Conservation (phyloP, 192 early-diverging fungal genomes). For the Irineochytrium annulatum region DNA sequence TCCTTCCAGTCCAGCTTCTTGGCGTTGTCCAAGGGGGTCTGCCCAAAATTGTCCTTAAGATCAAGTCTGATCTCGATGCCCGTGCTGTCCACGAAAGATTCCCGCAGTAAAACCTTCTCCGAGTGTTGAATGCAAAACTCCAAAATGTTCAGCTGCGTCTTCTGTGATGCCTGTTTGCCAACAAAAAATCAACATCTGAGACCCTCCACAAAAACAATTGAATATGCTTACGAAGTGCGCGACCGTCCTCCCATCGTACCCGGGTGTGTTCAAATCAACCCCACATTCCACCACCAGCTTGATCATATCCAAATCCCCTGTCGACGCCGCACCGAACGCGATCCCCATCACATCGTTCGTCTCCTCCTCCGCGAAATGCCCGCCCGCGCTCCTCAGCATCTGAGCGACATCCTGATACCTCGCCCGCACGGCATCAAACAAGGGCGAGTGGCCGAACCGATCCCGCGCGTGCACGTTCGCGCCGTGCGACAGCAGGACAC, state of each 20-base stretch:
- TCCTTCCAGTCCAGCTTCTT: conserved; percentile 15
- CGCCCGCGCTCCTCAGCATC: conserved; percentile 74
- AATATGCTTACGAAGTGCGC: conserved; percentile 40
- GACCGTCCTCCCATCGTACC: conserved; percentile 61
- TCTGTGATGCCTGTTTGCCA: conserved; percentile 11
- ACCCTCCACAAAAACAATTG: not conserved
- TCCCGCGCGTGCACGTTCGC: conserved; percentile 89
- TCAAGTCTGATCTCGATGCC: conserved; percentile 40
- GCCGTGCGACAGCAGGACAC: conserved; percentile 65
- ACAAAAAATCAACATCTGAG: not conserved
- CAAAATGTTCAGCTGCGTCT: conserved; percentile 14
- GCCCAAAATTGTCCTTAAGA: conserved; percentile 49
- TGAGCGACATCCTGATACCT: conserved; percentile 58
- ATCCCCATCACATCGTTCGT: conserved; percentile 58
- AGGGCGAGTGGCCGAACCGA: conserved; percentile 80
- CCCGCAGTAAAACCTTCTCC: not conserved
- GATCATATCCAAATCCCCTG: conserved; percentile 47
- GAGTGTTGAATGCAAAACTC: conserved; percentile 20
- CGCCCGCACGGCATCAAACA: conserved; percentile 75
- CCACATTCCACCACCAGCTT: conserved; percentile 57
- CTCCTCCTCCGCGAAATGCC: conserved; percentile 85
- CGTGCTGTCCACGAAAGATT: not conserved
- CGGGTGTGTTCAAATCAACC: conserved; percentile 60
- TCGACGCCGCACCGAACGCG: conserved; percentile 44
- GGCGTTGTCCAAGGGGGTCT: conserved; percentile 53